These are phyloP conservation scores for Plasmodium gaboni DNA, from an alignment of 169 alveolate genomes.

Conservation along the genomic window DNA sequence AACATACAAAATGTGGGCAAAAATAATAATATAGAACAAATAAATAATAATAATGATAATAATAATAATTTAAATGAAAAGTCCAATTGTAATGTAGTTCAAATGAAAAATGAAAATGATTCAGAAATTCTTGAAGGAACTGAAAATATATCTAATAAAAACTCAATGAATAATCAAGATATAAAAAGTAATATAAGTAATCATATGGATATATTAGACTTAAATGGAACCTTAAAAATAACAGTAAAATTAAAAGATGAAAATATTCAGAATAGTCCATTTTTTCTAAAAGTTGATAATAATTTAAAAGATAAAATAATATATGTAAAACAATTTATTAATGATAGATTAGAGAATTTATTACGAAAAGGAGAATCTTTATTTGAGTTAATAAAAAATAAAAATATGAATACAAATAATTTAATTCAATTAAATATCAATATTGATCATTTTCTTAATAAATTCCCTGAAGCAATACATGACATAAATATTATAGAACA, in stretches of 20 bases:
- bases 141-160: no score
- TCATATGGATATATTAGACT: neutral
- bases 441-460: conserved; percentile 37
- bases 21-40: neutral
- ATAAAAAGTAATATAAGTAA: neutral
- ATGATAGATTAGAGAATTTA: conserved; percentile 56
- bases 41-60: no score
- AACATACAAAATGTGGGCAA: neutral
- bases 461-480: conserved; percentile 49
- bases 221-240: conserved; percentile 30
- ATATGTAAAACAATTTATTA: conserved; percentile 43
- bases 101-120: neutral
- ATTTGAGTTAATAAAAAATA: conserved; percentile 48
- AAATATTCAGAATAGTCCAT: conserved; percentile 61
- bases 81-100: neutral
- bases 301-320: conserved; percentile 21
- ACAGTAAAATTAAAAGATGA: conserved; percentile 53
- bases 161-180: neutral
- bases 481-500: conserved; percentile 56
- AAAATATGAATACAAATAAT: conserved; percentile 46
- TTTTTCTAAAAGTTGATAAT: conserved; percentile 41
- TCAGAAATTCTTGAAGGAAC: neutral
- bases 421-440: conserved; percentile 36
- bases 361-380: conserved; percentile 39
- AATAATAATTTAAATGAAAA: neutral